Conservation (phyloP, 805 yeast species). For the Zygosaccharomyces lentus region DNA sequence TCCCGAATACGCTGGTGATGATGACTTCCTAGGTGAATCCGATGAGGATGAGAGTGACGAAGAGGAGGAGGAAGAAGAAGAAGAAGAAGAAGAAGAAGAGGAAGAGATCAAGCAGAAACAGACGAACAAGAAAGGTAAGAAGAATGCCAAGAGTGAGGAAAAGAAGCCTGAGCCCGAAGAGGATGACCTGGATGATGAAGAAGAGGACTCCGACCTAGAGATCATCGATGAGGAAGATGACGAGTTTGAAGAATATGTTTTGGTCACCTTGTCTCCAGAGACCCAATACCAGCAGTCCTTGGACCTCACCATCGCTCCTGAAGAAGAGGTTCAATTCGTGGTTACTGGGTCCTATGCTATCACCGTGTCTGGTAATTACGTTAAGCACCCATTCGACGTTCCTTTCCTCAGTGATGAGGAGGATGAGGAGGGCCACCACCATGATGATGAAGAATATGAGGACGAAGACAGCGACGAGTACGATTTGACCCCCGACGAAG, state of each 20-base stretch:
- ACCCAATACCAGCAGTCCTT: constrained; percentile 82
- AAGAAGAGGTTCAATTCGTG: constrained; percentile 89
- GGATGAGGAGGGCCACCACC: constrained; percentile 48
- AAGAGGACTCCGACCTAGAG: constrained; percentile 50
- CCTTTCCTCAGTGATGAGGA: constrained; percentile 42
- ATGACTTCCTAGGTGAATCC: constrained; percentile 42
- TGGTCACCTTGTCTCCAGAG: constrained; percentile 88
- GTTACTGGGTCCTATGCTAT: constrained; percentile 94
- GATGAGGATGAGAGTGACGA: constrained; percentile 44
- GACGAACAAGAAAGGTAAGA: constrained; percentile 49
- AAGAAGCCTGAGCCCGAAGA: constrained; percentile 47
- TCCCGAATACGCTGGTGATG: constrained; percentile 46
- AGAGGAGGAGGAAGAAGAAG: constrained; percentile 44
- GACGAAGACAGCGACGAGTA: constrained; percentile 53
- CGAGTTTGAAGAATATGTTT: constrained; percentile 75
- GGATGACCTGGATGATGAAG: constrained; percentile 46
- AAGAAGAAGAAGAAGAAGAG: constrained; percentile 40
- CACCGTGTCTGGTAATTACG: constrained; percentile 90
- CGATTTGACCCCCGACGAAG: constrained; percentile 47
- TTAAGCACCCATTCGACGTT: constrained; percentile 86
- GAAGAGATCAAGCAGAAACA: constrained; percentile 37
- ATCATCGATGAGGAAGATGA: constrained; percentile 63
- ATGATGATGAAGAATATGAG: constrained; percentile 51
- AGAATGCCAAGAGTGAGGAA: constrained; percentile 36
- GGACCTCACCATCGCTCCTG: constrained; percentile 86